phyloP scores from a whole-genome alignment of 2,329 filamentous ascomycete genomes.

The Venturia carpophila region DNA sequence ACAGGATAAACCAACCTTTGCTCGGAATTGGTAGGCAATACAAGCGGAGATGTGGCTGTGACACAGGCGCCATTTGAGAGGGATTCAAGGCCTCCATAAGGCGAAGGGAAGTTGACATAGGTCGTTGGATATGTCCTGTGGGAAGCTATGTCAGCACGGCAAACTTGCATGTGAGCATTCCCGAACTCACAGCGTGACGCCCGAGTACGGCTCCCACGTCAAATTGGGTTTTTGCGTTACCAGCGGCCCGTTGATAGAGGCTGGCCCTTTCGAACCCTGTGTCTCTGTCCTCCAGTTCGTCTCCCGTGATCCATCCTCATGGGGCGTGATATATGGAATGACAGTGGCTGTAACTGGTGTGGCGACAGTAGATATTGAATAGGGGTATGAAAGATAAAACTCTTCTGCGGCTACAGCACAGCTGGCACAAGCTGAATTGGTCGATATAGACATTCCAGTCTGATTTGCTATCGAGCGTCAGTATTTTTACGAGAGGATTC shows the following conservation, averaged over 20 bases:
- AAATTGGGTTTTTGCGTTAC: not conserved
- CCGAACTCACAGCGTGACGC: not conserved
- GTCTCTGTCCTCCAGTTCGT: constrained; percentile 6
- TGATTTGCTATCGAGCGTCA: not conserved
- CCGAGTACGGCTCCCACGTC: not conserved
- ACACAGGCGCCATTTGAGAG: not conserved
- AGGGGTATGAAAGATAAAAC: constrained; percentile 3
- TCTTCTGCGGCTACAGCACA: constrained; percentile 1
- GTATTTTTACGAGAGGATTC: not conserved
- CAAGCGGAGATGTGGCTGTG: not conserved
- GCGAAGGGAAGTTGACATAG: constrained; percentile 2
- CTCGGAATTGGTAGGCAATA: not conserved
- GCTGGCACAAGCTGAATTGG: not conserved
- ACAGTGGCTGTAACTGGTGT: not conserved
- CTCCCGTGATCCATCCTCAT: not conserved
- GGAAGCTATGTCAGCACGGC: not conserved
- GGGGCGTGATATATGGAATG: not conserved
- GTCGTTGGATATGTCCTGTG: not conserved
- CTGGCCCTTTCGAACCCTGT: not conserved
- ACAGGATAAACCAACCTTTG: not conserved
- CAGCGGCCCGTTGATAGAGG: not conserved
- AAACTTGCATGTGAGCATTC: not conserved
- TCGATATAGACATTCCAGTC: not conserved
- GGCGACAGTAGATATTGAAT: not conserved
- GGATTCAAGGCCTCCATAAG: not conserved